Evolutionary conservation across 2,329 filamentous ascomycete genomes (phyloP), one percentile per base, ranked within the genome.

Genomic region (Camptophora hylomeconis): DNA sequence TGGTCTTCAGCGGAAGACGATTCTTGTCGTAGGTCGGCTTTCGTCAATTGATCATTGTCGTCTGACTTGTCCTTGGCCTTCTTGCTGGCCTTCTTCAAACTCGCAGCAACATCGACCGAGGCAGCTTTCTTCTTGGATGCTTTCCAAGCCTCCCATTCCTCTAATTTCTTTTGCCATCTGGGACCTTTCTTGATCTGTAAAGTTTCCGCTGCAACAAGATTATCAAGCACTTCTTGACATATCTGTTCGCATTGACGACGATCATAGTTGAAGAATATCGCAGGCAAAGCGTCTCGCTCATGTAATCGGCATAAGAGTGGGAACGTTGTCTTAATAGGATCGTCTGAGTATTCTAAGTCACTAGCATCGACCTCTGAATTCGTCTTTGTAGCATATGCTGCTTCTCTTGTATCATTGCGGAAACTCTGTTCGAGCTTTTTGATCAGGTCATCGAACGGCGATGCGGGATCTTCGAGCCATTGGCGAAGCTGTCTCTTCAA

Each of bases 201-300:
- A 0, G 54, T 39, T 42, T 81, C 76, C 0, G 67, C 63, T 2
- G 57, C 45, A 27, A 63, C 46, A 0, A 84, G 54, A 33, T 71
- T 58, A 1, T 50, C 41, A 2, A 75, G 47, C 0, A 84, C 42
- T 1, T 52, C 44, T 14, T 49, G 41, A 15, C 69, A 65, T 16
- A 78, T 66, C 7, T 51, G 48, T 49, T 83, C 78, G 42, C 80
- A 86, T 17, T 57, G 51, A 2, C 51, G 50, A 26, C 78, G 70
- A 39, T 84, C 75, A 41, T 80, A 87, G 46, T 81, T 80, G 59
- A 87, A 87, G 2, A 84, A 50, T 8, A 87, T 72, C 0, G 75
- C 79, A 0, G 80, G 80, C 1, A 87, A 59, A 0, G 75, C 76
- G 31, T 70, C 66, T 32, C 72, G 67, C 10, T 61, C 56, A 26